Percentiles rank a stretch among this genome's conserved stretches.
Evolutionary conservation across 75 land plant species (phyloP).

Genomic region (Isoetes taiwanensis): DNA sequence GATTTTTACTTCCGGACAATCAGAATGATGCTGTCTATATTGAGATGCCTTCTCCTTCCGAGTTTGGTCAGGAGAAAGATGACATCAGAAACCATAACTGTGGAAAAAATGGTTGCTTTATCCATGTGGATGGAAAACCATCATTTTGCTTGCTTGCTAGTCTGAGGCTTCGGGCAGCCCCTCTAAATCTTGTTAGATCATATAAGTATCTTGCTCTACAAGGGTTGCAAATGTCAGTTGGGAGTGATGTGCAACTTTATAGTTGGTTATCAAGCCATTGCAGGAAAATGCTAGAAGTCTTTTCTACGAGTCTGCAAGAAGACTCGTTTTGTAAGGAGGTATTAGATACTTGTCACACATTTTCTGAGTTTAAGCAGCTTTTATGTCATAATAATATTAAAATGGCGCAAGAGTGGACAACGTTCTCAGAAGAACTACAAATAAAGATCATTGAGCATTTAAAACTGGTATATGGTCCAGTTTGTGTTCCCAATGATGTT

Average conservation of each 20-base stretch:
- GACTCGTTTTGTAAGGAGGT: slow-evolving; percentile 25
- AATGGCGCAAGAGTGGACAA: background rate
- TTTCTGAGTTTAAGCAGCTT: background rate
- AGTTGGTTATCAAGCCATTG: slow-evolving; percentile 43
- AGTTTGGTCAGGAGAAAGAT: slow-evolving; percentile 6
- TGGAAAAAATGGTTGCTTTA: slow-evolving; percentile 33
- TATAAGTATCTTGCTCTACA: slow-evolving; percentile 43
- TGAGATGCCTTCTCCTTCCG: slow-evolving; percentile 15
- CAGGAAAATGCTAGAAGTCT: slow-evolving; percentile 14
- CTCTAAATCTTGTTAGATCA: slow-evolving; percentile 30
- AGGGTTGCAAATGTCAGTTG: slow-evolving; percentile 42
- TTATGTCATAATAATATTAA: background rate
- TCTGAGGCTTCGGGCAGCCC: slow-evolving; percentile 49
- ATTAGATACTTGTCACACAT: slow-evolving; percentile 17
- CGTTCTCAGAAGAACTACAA: background rate
- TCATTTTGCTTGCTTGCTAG: slow-evolving; percentile 60
- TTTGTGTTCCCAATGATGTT: background rate
- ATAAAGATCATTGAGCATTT: background rate
- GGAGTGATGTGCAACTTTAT: slow-evolving; percentile 43
- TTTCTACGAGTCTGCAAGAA: slow-evolving; percentile 43
- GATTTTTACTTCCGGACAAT: slow-evolving; percentile 60
- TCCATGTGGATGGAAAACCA: slow-evolving; percentile 61
- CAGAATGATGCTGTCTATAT: slow-evolving; percentile 75
- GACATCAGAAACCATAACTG: slow-evolving; percentile 5
- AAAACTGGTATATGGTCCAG: slow-evolving; percentile 9